Percentiles rank a stretch among this genome's conserved stretches.
Evolutionary conservation across 192 early-diverging fungal genomes (phyloP).

Genomic region (Linnemannia exigua): DNA sequence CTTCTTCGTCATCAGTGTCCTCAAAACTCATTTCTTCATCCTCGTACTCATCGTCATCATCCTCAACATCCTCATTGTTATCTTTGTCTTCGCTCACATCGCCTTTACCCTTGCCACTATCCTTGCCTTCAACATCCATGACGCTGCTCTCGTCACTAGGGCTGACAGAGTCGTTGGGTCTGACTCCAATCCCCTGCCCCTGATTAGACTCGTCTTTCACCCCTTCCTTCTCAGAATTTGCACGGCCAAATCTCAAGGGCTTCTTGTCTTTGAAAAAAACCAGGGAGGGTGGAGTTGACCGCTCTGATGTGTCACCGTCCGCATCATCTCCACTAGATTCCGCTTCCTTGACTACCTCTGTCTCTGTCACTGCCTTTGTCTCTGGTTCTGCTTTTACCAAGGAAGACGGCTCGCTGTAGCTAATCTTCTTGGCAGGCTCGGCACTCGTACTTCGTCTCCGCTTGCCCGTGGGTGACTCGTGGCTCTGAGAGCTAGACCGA

Average conservation of each 20-base stretch:
- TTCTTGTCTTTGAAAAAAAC: not conserved
- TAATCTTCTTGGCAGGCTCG: not conserved
- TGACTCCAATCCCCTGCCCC: not conserved
- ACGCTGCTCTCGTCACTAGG: slow-evolving; percentile 1
- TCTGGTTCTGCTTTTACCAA: not conserved
- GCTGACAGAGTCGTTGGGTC: not conserved
- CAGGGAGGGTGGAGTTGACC: not conserved
- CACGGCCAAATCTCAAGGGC: not conserved
- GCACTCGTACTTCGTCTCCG: slow-evolving; percentile 8
- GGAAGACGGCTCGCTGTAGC: not conserved
- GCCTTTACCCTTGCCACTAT: slow-evolving; percentile 14
- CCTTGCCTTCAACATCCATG: not conserved
- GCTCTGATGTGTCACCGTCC: not conserved
- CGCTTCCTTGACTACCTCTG: not conserved
- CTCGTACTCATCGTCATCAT: slow-evolving; percentile 11
- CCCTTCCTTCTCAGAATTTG: not conserved
- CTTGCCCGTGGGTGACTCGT: slow-evolving; percentile 31
- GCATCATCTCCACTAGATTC: not conserved
- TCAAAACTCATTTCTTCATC: slow-evolving; percentile 14
- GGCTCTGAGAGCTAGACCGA: not conserved
- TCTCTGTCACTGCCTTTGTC: not conserved
- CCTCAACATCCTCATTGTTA: slow-evolving; percentile 33
- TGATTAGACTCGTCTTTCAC: not conserved
- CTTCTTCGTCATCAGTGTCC: slow-evolving; percentile 33
- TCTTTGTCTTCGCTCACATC: slow-evolving; percentile 10